A percentile compares a stretch with the other conserved stretches of the same genome.
These are phyloP conservation scores for Yamadazyma kanchanaburiensis DNA, from an alignment of 1,139 yeast genomes.

Conservation along the genomic window DNA sequence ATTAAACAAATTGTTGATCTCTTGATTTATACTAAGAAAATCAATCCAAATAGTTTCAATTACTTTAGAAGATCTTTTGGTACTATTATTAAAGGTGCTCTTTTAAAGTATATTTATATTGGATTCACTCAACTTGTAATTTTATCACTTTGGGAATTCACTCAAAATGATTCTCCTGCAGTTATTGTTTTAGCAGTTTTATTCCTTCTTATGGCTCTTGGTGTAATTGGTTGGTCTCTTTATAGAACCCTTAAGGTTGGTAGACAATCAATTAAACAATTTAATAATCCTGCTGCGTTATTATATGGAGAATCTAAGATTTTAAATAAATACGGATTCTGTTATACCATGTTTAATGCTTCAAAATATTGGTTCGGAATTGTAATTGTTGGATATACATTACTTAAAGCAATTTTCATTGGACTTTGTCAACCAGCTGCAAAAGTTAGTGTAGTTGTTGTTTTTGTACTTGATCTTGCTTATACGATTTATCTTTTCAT, in stretches of 20 bases:
- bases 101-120: conserved; percentile 67
- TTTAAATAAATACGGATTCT: conserved; percentile 69
- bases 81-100: conserved; percentile 59
- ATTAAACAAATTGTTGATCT: conserved; percentile 50
- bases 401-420: conserved; percentile 61
- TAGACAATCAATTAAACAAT: conserved; percentile 45
- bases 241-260: conserved; percentile 61
- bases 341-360: conserved; percentile 81
- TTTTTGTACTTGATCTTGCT: conserved; percentile 63
- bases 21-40: conserved; percentile 37
- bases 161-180: conserved; percentile 68
- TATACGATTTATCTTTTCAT: conserved; percentile 57
- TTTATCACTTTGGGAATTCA: conserved; percentile 73
- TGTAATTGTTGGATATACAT: conserved; percentile 51
- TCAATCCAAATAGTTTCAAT: conserved; percentile 44
- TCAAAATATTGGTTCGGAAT: conserved; percentile 72
- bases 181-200: conserved; percentile 67
- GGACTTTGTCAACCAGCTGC: conserved; percentile 70
- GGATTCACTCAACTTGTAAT: conserved; percentile 73
- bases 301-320: conserved; percentile 67
- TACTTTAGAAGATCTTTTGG: conserved; percentile 55
- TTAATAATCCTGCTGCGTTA: conserved; percentile 73
- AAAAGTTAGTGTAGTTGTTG: conserved; percentile 61
- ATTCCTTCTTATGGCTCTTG: conserved; percentile 52
- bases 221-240: conserved; percentile 57